Evolutionary conservation across 176 grass and related monocot genomes (phyloP), one percentile per base, ranked within the genome.

Genomic region (Phyllostachys edulis): DNA sequence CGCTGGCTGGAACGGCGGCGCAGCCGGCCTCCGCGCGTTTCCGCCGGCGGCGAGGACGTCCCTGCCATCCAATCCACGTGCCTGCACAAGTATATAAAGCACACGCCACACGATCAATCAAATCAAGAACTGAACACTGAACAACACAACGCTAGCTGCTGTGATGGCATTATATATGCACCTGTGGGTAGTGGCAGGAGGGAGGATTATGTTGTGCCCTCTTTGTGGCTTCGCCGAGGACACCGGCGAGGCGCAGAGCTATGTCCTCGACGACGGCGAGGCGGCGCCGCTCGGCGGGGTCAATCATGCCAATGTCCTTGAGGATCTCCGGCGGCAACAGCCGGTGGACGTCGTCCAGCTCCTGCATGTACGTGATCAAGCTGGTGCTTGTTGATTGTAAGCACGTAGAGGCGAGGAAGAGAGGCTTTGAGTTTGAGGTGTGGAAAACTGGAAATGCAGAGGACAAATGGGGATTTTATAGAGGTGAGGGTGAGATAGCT

Each of bases 191-290:
- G 17, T 37, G 44, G 29, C 26, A 14, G 45, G 63, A 23, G 8
- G 17, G 65, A 23, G 68, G 21, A 6, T 2, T 11, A n/a, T 12
- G 37, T 8, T 41, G 66, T 14, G 32, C 1, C 54, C 6, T 68
- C 29, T 52, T 37, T 2, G 44, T 20, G 18, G 45, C 3, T 3
- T 47, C 64, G 12, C 64, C 64, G 47, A 81, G 78, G 6, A 81
- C 78, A 27, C 36, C 14, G 45, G 46, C 46, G 7, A 80, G 77
- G 32, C 29, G 77, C 32, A 18, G 32, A 32, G 64, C 78, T 13
- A 80, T 66, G 79, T 42, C 79, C 10, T 81, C 65, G 5, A 81
- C 36, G 49, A 69, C 38, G 26, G 37, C 50, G 16, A 57, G n/a
- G 3, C 9, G 50, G 14, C 37, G 65, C 21, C 12, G 64, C 65